phyloP scores from a whole-genome alignment of 2,329 filamentous ascomycete genomes.

The Microcera coccophila region DNA sequence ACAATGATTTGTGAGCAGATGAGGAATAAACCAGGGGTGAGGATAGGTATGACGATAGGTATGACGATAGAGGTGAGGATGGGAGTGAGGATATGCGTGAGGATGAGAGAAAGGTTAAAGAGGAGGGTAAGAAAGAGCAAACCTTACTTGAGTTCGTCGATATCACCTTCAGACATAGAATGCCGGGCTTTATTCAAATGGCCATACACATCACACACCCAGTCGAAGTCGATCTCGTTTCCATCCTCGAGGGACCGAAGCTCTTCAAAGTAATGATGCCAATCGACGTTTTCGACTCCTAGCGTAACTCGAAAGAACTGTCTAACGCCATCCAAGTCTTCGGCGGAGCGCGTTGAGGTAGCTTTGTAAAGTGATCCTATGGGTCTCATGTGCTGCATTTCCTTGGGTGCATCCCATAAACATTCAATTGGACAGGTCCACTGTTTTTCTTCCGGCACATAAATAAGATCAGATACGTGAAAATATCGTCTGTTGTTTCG shows the following conservation, averaged over 20 bases:
- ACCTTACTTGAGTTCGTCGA: conserved; percentile 7
- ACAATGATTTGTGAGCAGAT: neutral
- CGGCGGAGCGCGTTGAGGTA: conserved; percentile 4
- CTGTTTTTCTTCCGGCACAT: conserved; percentile 7
- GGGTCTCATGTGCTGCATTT: too few species aligned
- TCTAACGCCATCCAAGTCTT: conserved; percentile 10
- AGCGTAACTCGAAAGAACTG: conserved; percentile 17
- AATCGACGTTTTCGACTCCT: conserved; percentile 9
- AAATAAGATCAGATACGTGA: conserved; percentile 8
- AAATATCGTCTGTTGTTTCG: conserved; percentile 4
- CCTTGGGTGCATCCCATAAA: conserved; percentile 14
- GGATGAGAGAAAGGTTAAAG: neutral
- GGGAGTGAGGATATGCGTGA: neutral
- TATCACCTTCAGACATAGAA: neutral
- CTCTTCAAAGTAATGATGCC: conserved; percentile 15
- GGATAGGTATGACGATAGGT: neutral
- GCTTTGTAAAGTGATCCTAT: too few species aligned
- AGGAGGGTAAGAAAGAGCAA: neutral
- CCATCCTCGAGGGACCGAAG: conserved; percentile 10
- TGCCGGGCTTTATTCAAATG: conserved; percentile 2
- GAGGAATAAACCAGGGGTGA: neutral
- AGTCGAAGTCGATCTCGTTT: conserved; percentile 14
- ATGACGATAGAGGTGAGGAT: too few species aligned
- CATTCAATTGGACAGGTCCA: conserved; percentile 12
- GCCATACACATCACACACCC: conserved; percentile 11